These are phyloP conservation scores for Solanum sejunctum DNA, from an alignment of 257 asterid species.

Conservation along the genomic window DNA sequence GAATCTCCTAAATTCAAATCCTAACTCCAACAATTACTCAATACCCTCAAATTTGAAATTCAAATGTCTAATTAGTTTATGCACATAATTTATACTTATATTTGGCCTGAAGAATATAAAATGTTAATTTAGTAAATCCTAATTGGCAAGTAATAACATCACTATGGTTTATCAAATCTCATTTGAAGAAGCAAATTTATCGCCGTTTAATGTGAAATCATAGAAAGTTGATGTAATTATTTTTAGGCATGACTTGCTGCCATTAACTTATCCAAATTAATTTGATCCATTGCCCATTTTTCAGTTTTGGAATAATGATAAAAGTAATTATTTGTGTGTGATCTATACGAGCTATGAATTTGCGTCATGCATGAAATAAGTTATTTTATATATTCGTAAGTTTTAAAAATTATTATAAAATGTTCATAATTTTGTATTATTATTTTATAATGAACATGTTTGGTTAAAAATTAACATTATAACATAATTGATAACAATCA, in stretches of 20 bases:
- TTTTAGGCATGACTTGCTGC: not conserved
- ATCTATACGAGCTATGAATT: not conserved
- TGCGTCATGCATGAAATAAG: no score
- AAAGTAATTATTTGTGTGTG: not conserved
- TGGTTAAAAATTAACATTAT: no score
- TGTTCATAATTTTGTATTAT: no score
- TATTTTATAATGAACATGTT: no score
- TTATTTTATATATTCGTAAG: no score
- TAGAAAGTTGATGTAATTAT: conserved; percentile 22
- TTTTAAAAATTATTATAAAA: no score
- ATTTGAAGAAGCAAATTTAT: not conserved
- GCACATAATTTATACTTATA: not conserved
- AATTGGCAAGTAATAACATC: not conserved
- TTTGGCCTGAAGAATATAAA: not conserved
- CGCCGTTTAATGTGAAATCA: conserved; percentile 14
- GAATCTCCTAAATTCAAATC: no score
- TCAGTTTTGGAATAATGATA: not conserved
- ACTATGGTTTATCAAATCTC: not conserved
- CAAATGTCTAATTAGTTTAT: not conserved
- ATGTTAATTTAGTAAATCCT: not conserved
- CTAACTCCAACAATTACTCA: no score
- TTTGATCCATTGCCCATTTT: not conserved
- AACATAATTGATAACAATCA: no score
- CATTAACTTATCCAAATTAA: not conserved
- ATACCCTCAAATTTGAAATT: not conserved